A percentile compares a stretch with the other conserved stretches of the same genome.
phyloP scores from a whole-genome alignment of 2,329 filamentous ascomycete genomes.

The Domatiomyces catenatus region DNA sequence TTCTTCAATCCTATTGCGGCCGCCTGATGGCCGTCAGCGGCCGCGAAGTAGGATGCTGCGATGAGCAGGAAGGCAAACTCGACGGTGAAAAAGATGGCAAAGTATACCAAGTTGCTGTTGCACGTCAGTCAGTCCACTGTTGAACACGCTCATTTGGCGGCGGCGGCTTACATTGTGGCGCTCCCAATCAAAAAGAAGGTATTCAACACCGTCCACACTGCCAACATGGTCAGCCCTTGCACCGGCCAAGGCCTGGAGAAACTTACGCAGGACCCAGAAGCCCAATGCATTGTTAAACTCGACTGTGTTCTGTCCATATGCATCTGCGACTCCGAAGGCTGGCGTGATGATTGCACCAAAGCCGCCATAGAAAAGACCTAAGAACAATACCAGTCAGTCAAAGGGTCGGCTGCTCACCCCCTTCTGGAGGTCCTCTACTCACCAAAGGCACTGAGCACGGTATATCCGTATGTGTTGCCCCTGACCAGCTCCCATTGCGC shows the following conservation, averaged over 20 bases:
- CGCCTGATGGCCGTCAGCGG: constrained; percentile 27
- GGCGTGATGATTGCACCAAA: constrained; percentile 36
- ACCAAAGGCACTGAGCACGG: constrained; percentile 40
- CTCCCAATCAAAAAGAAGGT: constrained; percentile 33
- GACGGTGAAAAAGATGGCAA: constrained; percentile 34
- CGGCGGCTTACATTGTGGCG: constrained; percentile 22
- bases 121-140: too few species aligned
- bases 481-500: constrained; percentile 41
- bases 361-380: constrained; percentile 33
- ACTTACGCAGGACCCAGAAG: constrained; percentile 33
- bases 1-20: constrained; percentile 27
- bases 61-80: constrained; percentile 31
- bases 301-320: constrained; percentile 26
- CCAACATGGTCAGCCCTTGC: constrained; percentile 1
- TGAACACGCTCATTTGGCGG: too few species aligned
- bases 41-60: constrained; percentile 31
- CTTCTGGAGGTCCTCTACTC: constrained; percentile 5
- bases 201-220: constrained; percentile 34
- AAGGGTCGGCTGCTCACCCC: background rate
- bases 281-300: constrained; percentile 36
- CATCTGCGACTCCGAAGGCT: constrained; percentile 29
- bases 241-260: too few species aligned
- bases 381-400: constrained; percentile 14
- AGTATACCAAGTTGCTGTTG: constrained; percentile 31
- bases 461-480: constrained; percentile 40